Percentiles rank a stretch among this genome's conserved stretches.
These are phyloP conservation scores for Trichothecium sympodiale DNA, from an alignment of 2,329 filamentous ascomycete genomes.

Conservation along the genomic window DNA sequence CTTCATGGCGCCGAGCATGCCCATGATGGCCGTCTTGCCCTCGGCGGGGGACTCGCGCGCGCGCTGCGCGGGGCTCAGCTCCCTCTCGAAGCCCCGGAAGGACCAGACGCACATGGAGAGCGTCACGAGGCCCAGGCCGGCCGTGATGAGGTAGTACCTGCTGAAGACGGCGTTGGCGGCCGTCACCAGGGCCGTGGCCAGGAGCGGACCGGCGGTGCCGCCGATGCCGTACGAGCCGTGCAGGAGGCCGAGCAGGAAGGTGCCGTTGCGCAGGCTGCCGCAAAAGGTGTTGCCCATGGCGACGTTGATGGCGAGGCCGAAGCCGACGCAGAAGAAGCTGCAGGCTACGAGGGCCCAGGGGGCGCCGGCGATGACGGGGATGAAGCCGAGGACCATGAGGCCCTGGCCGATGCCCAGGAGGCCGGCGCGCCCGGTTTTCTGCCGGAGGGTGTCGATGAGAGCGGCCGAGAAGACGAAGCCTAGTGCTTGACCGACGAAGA, in stretches of 20 bases:
- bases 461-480: constrained; percentile 68
- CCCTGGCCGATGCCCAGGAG: constrained; percentile 48
- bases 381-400: constrained; percentile 48
- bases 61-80: constrained; percentile 30
- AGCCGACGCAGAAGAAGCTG: constrained; percentile 58
- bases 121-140: constrained; percentile 47
- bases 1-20: constrained; percentile 37
- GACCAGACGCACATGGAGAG: constrained; percentile 51
- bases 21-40: constrained; percentile 19
- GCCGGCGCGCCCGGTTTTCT: constrained; percentile 52
- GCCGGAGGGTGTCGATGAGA: constrained; percentile 52
- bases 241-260: constrained; percentile 45
- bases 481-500: constrained; percentile 68
- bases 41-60: constrained; percentile 11
- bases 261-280: constrained; percentile 40
- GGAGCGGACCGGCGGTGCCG: constrained; percentile 56
- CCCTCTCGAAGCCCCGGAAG: constrained; percentile 60
- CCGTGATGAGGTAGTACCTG: constrained; percentile 58
- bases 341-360: constrained; percentile 59
- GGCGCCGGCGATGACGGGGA: constrained; percentile 54
- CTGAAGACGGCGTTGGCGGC: constrained; percentile 50
- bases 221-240: constrained; percentile 61
- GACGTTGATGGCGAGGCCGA: constrained; percentile 44
- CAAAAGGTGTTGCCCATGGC: constrained; percentile 50
- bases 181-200: constrained; percentile 64